Conservation (phyloP, 305 asterid species). For the Solanum hybrid region DNA sequence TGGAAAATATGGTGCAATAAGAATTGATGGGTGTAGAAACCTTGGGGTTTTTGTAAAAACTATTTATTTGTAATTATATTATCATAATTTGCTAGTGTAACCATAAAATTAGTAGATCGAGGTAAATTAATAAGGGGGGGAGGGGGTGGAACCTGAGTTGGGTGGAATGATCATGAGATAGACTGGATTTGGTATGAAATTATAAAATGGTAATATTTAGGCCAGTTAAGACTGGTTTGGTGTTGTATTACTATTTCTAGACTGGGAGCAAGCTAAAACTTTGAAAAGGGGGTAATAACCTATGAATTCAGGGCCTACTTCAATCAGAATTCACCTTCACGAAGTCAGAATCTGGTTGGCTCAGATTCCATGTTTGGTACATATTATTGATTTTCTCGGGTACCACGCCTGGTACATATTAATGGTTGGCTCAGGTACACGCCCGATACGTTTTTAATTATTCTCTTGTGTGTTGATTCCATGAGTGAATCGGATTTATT, state of each 20-base stretch:
- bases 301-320: background rate
- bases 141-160: background rate
- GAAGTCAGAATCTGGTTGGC: background rate
- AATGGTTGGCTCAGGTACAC: background rate
- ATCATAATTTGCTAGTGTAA: background rate
- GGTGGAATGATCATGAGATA: background rate
- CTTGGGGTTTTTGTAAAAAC: no score
- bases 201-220: background rate
- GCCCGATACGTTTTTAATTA: no score
- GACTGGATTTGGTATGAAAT: background rate
- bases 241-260: background rate
- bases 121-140: background rate
- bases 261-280: background rate
- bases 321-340: background rate
- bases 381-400: background rate
- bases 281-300: background rate
- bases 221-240: background rate
- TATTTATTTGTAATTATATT: no score
- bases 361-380: background rate
- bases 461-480: background rate
- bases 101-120: background rate
- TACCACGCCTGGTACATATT: background rate
- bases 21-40: background rate
- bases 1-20: background rate
- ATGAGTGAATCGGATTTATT: background rate